Percentiles rank a stretch among this genome's conserved stretches.
Conservation (phyloP, 2,329 filamentous ascomycete species). For the Endoconidiophora laricicola region DNA sequence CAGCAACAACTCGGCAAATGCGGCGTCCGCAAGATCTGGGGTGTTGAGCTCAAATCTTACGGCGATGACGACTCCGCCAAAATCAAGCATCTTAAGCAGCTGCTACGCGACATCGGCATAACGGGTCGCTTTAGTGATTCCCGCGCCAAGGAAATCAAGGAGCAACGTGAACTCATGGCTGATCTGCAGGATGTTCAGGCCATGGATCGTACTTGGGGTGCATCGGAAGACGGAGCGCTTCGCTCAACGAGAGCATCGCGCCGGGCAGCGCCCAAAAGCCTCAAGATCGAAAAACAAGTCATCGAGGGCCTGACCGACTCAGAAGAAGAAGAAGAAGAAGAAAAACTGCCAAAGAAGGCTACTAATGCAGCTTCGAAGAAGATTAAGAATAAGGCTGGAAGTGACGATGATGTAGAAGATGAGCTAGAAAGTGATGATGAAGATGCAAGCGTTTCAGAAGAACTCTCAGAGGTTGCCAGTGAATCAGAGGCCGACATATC, state of each 20-base stretch:
- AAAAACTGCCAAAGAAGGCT: slow-evolving; percentile 17
- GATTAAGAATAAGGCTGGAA: slow-evolving; percentile 27
- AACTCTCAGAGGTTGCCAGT: neutral
- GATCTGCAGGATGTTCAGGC: slow-evolving; percentile 76
- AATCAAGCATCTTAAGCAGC: slow-evolving; percentile 60
- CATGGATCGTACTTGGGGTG: slow-evolving; percentile 65
- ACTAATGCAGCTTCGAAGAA: slow-evolving; percentile 5
- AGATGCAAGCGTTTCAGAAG: neutral
- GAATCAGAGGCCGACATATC: slow-evolving; percentile 6
- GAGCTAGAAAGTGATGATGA: slow-evolving; percentile 7
- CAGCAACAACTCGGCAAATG: slow-evolving; percentile 81
- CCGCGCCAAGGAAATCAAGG: slow-evolving; percentile 74
- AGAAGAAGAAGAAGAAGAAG: slow-evolving; percentile 17
- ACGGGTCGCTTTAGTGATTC: slow-evolving; percentile 72
- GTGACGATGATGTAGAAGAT: slow-evolving; percentile 44
- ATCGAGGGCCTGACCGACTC: slow-evolving; percentile 18
- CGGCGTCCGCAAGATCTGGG: slow-evolving; percentile 84
- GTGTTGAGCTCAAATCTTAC: slow-evolving; percentile 61
- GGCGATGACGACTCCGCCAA: slow-evolving; percentile 58
- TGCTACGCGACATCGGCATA: slow-evolving; percentile 76
- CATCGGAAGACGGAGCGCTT: slow-evolving; percentile 19
- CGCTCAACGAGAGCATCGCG: slow-evolving; percentile 25
- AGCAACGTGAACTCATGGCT: slow-evolving; percentile 64
- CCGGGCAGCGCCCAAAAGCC: slow-evolving; percentile 13
- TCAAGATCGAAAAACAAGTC: slow-evolving; percentile 19